Base-by-base conservation (phyloP, 331 rosid species). In the Erythrophleum ivorense region DNA sequence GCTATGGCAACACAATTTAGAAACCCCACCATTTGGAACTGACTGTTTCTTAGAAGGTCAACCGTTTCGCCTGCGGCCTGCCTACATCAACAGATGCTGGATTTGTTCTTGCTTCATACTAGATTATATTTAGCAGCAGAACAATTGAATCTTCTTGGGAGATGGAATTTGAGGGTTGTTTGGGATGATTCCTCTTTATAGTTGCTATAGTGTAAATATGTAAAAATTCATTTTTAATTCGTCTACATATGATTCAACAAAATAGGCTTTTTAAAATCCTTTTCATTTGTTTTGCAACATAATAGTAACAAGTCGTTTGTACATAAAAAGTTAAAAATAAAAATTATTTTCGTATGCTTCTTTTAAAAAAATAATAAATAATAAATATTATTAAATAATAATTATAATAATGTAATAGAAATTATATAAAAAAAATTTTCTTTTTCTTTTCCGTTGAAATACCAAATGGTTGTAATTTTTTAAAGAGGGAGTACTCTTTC, bases 21-120 rank as follows among this genome's bases (percentile, higher is more conserved):
- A 88, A 91, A 90, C 46, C 98, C 96, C 81, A 84, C 83, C 41
- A 91, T 95, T 77, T 95, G 98, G 98, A 88, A 65, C 79, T 90
- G 87, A 89, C 50, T 45, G 31, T 36, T 68, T 75, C 70, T 15
- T n/a, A 69, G 45, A 57, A 79, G 77, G 74, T 13, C 53, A 59
- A 76, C 73, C 33, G 53, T 53, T 76, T 80, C 52, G 34, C 88
- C 83, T 66, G 73, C 40, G 15, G 24, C 87, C 82, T 63, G 68
- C 36, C 24, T 29, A 34, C 48, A 50, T 76, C 38, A 62, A 63
- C 38, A 41, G 84, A 43, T 73, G 83, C 82, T 15, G 76, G 80
- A 60, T 57, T 50, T 73, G 41, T 73, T 74, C 82, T 63, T 64
- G 73, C 70, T 58, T 29, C 71, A 77, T 70, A 68, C 38, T 11